Percentiles rank a stretch among this genome's conserved stretches.
These are phyloP conservation scores for Colletotrichum sp. DNA, from an alignment of 2,329 filamentous ascomycete species.

Conservation along the genomic window DNA sequence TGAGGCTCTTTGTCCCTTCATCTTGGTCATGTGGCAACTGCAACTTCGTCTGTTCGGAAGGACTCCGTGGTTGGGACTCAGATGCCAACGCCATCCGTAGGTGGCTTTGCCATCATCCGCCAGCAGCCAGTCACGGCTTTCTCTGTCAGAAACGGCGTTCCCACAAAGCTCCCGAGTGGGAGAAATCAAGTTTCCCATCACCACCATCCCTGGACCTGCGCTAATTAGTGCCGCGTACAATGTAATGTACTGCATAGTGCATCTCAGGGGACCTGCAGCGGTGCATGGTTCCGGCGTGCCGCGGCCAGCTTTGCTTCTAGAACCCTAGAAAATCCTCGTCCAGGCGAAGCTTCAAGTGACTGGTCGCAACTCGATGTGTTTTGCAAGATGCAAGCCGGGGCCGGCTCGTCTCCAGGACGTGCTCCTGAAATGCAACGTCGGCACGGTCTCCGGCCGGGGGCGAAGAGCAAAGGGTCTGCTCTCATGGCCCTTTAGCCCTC, in stretches of 20 bases:
- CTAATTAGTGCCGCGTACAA: conserved; percentile 9
- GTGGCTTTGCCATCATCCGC: not conserved
- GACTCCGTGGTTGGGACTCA: not conserved
- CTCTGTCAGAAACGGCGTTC: not conserved
- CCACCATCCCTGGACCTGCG: conserved; percentile 1
- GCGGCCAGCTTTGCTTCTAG: not conserved
- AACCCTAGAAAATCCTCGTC: not conserved
- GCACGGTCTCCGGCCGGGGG: not conserved
- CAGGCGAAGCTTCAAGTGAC: not conserved
- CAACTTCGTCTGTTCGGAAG: not conserved
- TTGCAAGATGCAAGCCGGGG: not conserved
- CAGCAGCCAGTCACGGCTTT: not conserved
- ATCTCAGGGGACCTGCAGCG: not conserved
- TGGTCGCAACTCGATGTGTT: not conserved
- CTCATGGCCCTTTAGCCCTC: not conserved
- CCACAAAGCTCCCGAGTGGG: not conserved
- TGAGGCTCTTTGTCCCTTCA: not conserved
- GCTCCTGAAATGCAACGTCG: conserved; percentile 12
- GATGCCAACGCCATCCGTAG: not conserved
- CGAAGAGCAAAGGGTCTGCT: not conserved
- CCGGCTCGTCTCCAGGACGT: not conserved
- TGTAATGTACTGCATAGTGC: not conserved
- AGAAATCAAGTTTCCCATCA: not conserved
- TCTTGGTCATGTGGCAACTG: not conserved
- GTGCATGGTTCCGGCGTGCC: not conserved